Evolutionary conservation across 176 grass and related monocot genomes (phyloP).

Genomic region (Lolium rigidum): DNA sequence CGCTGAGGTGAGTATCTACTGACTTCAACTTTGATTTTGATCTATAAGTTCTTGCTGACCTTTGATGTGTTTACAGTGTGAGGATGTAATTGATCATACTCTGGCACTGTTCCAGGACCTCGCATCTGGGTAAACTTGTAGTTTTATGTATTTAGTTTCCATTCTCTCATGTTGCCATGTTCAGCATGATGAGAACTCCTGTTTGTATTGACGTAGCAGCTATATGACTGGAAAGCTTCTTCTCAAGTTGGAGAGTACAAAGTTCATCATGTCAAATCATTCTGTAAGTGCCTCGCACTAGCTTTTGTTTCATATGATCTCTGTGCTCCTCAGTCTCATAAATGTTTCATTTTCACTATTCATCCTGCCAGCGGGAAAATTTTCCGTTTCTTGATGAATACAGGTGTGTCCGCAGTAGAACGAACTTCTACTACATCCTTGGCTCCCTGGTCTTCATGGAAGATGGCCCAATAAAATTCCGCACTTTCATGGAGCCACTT

Average conservation of each 20-base stretch:
- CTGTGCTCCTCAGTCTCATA: constrained; percentile 5
- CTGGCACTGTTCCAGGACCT: constrained; percentile 91
- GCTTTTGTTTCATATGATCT: constrained; percentile 29
- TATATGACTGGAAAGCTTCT: constrained; percentile 99
- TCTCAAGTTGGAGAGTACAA: constrained; percentile 93
- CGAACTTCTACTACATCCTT: constrained; percentile 96
- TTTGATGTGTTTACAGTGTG: constrained; percentile 69
- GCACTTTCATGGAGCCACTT: constrained; percentile 95
- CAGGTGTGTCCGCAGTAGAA: constrained; percentile 89
- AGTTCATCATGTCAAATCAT: constrained; percentile 96
- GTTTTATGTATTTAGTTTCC: constrained; percentile 14
- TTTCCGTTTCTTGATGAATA: constrained; percentile 94
- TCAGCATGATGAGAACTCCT: constrained; percentile 35
- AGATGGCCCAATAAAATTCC: constrained; percentile 91
- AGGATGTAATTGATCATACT: constrained; percentile 96
- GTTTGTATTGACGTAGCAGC: constrained; percentile 53
- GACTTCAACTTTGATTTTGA: constrained; percentile 30
- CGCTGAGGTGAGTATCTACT: constrained; percentile 71
- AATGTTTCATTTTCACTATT: constrained; percentile 36
- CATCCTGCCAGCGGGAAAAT: constrained; percentile 69
- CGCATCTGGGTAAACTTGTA: constrained; percentile 83
- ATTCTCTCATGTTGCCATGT: constrained; percentile 13
- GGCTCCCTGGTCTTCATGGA: constrained; percentile 98
- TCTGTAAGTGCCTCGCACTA: constrained; percentile 57
- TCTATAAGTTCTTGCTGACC: constrained; percentile 47